Base-by-base conservation (phyloP, 768 basidiomycete species). In the Amanita polypyramis region DNA sequence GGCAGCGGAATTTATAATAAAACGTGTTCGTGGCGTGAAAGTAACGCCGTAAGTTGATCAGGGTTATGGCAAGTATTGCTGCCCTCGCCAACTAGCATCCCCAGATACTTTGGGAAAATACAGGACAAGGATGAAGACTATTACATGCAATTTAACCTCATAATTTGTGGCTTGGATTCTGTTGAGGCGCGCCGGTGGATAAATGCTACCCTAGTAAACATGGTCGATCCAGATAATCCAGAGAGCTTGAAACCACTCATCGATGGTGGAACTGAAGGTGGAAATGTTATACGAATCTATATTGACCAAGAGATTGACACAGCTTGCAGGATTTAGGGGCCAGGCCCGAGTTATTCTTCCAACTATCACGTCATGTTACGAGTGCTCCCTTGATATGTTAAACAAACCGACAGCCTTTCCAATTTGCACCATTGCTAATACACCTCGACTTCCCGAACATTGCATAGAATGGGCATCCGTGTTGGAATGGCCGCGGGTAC, bases 391-490 rank as follows among this genome's bases (percentile, higher is more conserved):
- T 41, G 93, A 97, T 61, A 97, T 97, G 89, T 77, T 97, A 45
- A 97, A 96, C 66, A 97, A 97, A 53, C 94, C 85, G 1, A 96
- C 93, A 34, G 85, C 85, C 10, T 99, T 94, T 63, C 96, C 96
- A 2, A 97, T 99, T 47, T 99, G 96, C 61, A 99, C 96, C 5
- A 98, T 99, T 55, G 95, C 96, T 50, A 98, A 98, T 61, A 99
- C 96, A 0, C 96, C 96, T 21, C 87, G 96, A 49, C 73, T 97
- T 19, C 96, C 96, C 1, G 96, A 99, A 59, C 96, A 99, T 59
- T 98, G 96, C 60, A 97, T 99, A 57, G 96, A 98, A 66, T 99
- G 96, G 96, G 96, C 96, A 0, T 94, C 90, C 34, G 96, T 98
- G 9, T 72, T 99, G 17, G 94, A 99, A 64, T 99, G 96, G 96